These are phyloP conservation scores for Neurospora hispaniola DNA, from an alignment of 495 filamentous ascomycete genomes.

Conservation along the genomic window DNA sequence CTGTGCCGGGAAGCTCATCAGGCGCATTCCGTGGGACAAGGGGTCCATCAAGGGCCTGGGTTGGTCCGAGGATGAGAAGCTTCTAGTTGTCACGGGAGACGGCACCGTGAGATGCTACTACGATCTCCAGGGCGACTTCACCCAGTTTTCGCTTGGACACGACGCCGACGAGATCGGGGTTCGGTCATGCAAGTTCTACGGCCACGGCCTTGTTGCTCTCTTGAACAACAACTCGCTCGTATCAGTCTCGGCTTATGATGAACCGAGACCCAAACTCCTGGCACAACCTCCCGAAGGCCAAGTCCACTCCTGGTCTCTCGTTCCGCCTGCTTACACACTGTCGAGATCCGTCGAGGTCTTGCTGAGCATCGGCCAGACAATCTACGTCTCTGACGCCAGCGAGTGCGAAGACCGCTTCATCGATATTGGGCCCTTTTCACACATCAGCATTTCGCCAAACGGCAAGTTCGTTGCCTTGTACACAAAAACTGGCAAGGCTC, in stretches of 20 bases:
- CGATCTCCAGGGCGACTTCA: slow-evolving; percentile 87
- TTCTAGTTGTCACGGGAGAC: slow-evolving; percentile 79
- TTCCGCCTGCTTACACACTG: slow-evolving; percentile 79
- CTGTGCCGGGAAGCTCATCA: slow-evolving; percentile 74
- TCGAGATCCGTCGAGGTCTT: slow-evolving; percentile 95
- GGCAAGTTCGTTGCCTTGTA: slow-evolving; percentile 82
- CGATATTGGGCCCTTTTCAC: slow-evolving; percentile 83
- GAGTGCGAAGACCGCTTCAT: slow-evolving; percentile 86
- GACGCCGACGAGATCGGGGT: slow-evolving; percentile 83
- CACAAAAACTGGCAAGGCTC: slow-evolving; percentile 73
- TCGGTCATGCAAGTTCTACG: slow-evolving; percentile 79
- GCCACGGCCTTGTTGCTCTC: slow-evolving; percentile 84
- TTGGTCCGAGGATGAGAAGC: slow-evolving; percentile 94
- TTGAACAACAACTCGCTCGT: slow-evolving; percentile 82
- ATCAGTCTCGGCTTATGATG: slow-evolving; percentile 77
- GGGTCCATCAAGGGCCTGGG: slow-evolving; percentile 80
- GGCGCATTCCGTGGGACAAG: slow-evolving; percentile 70
- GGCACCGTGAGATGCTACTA: slow-evolving; percentile 88
- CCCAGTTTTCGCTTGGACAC: slow-evolving; percentile 88
- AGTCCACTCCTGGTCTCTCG: slow-evolving; percentile 81
- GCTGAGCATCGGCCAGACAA: slow-evolving; percentile 72
- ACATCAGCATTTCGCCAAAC: slow-evolving; percentile 82
- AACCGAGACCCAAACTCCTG: slow-evolving; percentile 77
- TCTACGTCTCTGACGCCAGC: slow-evolving; percentile 75
- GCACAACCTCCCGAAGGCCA: slow-evolving; percentile 66